Evolutionary conservation across 345 rosid genomes (phyloP).

Genomic region (Brassica napus): DNA sequence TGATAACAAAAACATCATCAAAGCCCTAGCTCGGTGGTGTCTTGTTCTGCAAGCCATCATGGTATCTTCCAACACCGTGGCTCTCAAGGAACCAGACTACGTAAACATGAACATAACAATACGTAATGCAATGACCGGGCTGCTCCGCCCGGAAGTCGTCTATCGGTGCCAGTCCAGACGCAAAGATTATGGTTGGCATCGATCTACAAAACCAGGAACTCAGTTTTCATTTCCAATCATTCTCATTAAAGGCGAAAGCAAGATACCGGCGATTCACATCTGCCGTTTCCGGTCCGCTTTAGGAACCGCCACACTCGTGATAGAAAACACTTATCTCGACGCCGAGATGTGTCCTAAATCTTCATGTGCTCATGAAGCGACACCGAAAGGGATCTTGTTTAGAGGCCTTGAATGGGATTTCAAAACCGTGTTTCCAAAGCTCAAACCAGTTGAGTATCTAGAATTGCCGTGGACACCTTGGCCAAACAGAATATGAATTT

Average conservation of each 20-base stretch:
- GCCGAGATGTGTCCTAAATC: slow-evolving; percentile 36
- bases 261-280: slow-evolving; percentile 34
- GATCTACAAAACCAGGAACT: slow-evolving; percentile 26
- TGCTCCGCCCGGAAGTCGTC: slow-evolving; percentile 23
- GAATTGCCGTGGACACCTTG: slow-evolving; percentile 40
- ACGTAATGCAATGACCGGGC: slow-evolving; percentile 34
- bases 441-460: slow-evolving; percentile 27
- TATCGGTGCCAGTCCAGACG: slow-evolving; percentile 38
- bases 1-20: slow-evolving; percentile 1
- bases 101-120: slow-evolving; percentile 39
- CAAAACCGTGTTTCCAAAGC: slow-evolving; percentile 21
- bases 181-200: slow-evolving; percentile 40
- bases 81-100: slow-evolving; percentile 15
- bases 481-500: slow-evolving; percentile 15
- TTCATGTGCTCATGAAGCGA: slow-evolving; percentile 31
- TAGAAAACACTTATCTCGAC: slow-evolving; percentile 31
- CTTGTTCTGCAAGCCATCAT: background rate
- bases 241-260: slow-evolving; percentile 31
- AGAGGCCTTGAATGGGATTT: slow-evolving; percentile 37
- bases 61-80: background rate
- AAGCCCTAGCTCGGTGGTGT: slow-evolving; percentile 6
- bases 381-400: slow-evolving; percentile 35
- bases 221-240: slow-evolving; percentile 31
- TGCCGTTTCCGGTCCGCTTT: slow-evolving; percentile 26
- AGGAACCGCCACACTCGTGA: slow-evolving; percentile 37